phyloP scores from a whole-genome alignment of 371 early-diverging fungal species.

The Apophysomyces sp. region DNA sequence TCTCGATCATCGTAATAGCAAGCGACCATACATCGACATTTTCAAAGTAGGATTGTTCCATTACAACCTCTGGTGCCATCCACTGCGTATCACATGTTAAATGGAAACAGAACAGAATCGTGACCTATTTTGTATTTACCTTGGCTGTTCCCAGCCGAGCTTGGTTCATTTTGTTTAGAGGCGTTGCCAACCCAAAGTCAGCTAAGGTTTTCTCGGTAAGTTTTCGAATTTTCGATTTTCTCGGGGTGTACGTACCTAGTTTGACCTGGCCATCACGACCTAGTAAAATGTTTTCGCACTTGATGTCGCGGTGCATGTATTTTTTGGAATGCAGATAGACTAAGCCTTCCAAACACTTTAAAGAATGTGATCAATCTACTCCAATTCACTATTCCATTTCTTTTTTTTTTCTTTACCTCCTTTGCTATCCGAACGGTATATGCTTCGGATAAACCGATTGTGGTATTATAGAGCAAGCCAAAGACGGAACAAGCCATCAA shows the following conservation, averaged over 20 bases:
- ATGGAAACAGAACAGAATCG: background rate
- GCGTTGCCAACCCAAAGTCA: conserved; percentile 52
- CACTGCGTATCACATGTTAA: conserved; percentile 21
- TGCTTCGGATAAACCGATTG: conserved; percentile 40
- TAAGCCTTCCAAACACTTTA: conserved; percentile 41
- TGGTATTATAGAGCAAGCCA: conserved; percentile 39
- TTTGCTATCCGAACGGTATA: conserved; percentile 38
- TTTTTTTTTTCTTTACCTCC: conserved; percentile 21
- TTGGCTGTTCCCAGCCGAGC: conserved; percentile 46
- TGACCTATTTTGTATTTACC: conserved; percentile 16
- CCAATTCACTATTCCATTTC: background rate
- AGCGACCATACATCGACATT: conserved; percentile 53
- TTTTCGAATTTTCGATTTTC: background rate
- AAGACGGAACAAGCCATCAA: conserved; percentile 53
- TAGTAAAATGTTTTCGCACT: conserved; percentile 51
- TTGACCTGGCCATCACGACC: conserved; percentile 48
- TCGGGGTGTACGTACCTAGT: conserved; percentile 24
- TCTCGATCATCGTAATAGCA: conserved; percentile 52
- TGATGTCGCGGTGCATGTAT: conserved; percentile 56
- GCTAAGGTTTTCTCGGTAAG: conserved; percentile 15
- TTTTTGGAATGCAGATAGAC: conserved; percentile 48
- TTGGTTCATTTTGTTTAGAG: conserved; percentile 30
- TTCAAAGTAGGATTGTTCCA: conserved; percentile 40
- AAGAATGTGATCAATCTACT: background rate
- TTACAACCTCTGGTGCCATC: conserved; percentile 56